Base-by-base conservation (phyloP, 805 yeast genomes). In the Candida chauliodis region DNA sequence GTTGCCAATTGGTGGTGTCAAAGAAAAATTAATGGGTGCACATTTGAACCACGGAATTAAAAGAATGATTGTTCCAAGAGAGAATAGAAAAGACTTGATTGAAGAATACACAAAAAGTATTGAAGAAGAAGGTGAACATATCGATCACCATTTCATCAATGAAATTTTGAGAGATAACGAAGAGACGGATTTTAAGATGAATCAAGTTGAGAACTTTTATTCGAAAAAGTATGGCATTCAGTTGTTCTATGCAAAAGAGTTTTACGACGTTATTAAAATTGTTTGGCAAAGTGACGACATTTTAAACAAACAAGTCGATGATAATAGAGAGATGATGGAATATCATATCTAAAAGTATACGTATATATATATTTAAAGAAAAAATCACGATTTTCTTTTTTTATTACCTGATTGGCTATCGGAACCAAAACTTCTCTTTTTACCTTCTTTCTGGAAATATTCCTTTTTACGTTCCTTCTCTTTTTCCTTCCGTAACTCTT, bases 381-480 rank as follows among this genome's bases (percentile, higher is more conserved):
- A 29, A 3, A 11, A 45, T 47, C 49, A 57, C 38, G 50, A 47
- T 42, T 55, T 58, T 41, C 58, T 59, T 42, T 52, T 64, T 40
- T 58, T 59, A 6, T 65, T 63, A 44, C 64, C 36, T 52, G 55
- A 16, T n/a, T 56, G 48, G 28, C 51, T 60, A 38, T 59, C 52
- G 6, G 63, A 50, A 17, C 65, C 68, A 33, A 65, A 49, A 24
- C 69, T 61, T 61, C 85, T 73, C 69, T 79, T 83, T 59, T 75
- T 79, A 30, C 87, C 84, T 49, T 79, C 79, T 48, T 71, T 77
- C 24, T 82, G 74, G 53, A 93, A 91, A 55, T 69, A 89, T 43
- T 88, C 96, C 68, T 85, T 87, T 75, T 89, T 91, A 55, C 86
- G 78, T 58, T 85, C 89, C 53, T 75, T 79, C 44, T 85, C 91